Base-by-base conservation (phyloP, 805 yeast genomes). In the Schwanniomyces occidentalis region DNA sequence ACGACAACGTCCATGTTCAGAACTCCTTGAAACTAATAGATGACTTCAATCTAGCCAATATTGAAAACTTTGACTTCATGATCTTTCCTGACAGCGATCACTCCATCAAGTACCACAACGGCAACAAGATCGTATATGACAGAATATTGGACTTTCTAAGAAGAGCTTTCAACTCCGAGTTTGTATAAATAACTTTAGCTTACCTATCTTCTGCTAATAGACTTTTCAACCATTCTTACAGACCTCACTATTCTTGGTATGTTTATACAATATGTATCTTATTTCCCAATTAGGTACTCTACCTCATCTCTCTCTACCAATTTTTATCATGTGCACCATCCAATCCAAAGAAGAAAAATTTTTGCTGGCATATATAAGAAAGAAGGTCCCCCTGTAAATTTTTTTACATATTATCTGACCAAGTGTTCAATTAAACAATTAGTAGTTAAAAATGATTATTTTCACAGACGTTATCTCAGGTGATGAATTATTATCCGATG, bases 401-500 rank as follows among this genome's bases (percentile, higher is more conserved):
- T n/a, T n/a, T n/a, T n/a, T n/a, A n/a, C n/a, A n/a, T n/a, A n/a
- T n/a, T n/a, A n/a, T n/a, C n/a, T n/a, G n/a, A n/a, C n/a, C n/a
- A n/a, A n/a, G n/a, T n/a, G n/a, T n/a, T n/a, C n/a, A n/a, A n/a
- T n/a, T 24, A 13, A 24, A 7, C 7, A 27, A 35, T 13, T 24
- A 24, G 15, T 9, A 21, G 22, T 30, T 32, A 44, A 61, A 30
- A 31, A 68, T 68, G 74, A 60, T 61, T 58, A 68, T 68, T 51
- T 68, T 44, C 64, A 54, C 59, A 33, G 99, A 91, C 76, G 71
- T 89, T 67, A 66, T 91, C 72, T 85, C 97, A 52, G 86, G 85
- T 63, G 99, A 91, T 78, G 99, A 91, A 80, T 75, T 85, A 59
- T 76, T 91, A 73, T 93, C 99, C 50, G 97, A 90, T 65, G 99